Evolutionary conservation across 164 flowering plant species (phyloP).

Genomic region (grape (Vitis vinifera)): DNA sequence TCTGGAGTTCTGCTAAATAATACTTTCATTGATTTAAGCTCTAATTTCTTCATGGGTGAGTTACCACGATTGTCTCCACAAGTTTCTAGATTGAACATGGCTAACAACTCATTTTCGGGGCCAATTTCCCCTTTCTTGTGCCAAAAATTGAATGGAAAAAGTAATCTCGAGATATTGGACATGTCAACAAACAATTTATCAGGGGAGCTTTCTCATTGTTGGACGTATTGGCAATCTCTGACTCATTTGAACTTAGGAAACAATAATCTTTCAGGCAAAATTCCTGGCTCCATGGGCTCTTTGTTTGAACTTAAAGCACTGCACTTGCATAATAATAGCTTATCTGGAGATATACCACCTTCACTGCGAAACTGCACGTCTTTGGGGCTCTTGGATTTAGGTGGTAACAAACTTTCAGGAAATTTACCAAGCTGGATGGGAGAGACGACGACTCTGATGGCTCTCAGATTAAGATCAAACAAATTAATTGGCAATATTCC

Average conservation of each 20-base stretch:
- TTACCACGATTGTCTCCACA: too few relatives aligned
- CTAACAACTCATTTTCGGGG: neutral
- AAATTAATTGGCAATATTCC: neutral
- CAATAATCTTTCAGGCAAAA: neutral
- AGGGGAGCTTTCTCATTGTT: neutral
- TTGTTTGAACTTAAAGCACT: neutral
- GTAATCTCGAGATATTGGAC: neutral
- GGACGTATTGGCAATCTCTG: neutral
- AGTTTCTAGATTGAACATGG: too few relatives aligned
- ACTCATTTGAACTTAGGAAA: neutral
- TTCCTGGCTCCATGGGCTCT: neutral
- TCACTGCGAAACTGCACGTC: too few relatives aligned
- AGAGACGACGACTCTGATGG: neutral
- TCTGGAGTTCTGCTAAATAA: neutral
- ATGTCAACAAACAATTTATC: neutral
- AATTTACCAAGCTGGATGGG: neutral
- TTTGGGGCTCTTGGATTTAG: neutral
- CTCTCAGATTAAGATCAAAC: neutral
- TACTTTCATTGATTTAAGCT: too few relatives aligned
- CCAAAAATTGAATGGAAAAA: neutral
- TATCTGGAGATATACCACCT: too few relatives aligned
- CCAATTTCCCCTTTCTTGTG: neutral
- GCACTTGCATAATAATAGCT: neutral
- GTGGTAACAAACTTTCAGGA: neutral
- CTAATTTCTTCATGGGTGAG: too few relatives aligned